phyloP scores from a whole-genome alignment of 768 basidiomycete genomes.

The Mycena filopes region DNA sequence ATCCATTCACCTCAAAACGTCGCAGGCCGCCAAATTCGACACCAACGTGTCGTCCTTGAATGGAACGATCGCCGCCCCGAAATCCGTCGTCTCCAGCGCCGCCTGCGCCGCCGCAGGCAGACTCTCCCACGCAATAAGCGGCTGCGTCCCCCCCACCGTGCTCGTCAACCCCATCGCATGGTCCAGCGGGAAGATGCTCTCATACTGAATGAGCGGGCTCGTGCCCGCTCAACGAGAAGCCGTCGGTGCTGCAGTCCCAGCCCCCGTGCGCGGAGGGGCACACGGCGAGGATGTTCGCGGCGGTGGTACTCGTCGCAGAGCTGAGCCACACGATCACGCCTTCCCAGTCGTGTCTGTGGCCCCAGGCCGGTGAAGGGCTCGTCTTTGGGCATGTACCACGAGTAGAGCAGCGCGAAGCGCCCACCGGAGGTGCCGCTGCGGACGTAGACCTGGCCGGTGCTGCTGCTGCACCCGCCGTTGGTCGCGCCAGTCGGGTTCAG shows the following conservation, averaged over 20 bases:
- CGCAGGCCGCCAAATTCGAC: slow-evolving; percentile 15
- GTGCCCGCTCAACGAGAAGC: slow-evolving; percentile 16
- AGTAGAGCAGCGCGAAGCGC: slow-evolving; percentile 5
- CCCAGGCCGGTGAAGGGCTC: slow-evolving; percentile 4
- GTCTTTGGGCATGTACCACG: slow-evolving; percentile 25
- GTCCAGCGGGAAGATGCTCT: slow-evolving; percentile 17
- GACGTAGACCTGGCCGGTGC: slow-evolving; percentile 21
- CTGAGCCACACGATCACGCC: slow-evolving; percentile 15
- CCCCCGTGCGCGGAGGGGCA: slow-evolving; percentile 18
- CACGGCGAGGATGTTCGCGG: slow-evolving; percentile 24
- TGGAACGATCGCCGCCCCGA: slow-evolving; percentile 14
- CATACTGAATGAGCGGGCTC: slow-evolving; percentile 14
- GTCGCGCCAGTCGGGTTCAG: slow-evolving; percentile 11
- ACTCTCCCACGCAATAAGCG: slow-evolving; percentile 21
- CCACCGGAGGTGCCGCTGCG: slow-evolving; percentile 17
- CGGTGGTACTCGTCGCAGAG: slow-evolving; percentile 10
- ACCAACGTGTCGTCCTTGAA: slow-evolving; percentile 17
- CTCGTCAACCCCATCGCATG: slow-evolving; percentile 20
- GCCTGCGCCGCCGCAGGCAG: slow-evolving; percentile 13
- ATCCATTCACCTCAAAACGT: slow-evolving; percentile 12
- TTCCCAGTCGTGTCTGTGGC: slow-evolving; percentile 21
- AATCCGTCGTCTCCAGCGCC: slow-evolving; percentile 10
- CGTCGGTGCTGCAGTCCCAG: slow-evolving; percentile 20
- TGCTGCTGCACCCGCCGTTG: slow-evolving; percentile 18
- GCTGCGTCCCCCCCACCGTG: slow-evolving; percentile 19